Percentiles rank a stretch among this genome's conserved stretches.
These are phyloP conservation scores for Melampsora occidentalis DNA, from an alignment of 1,284 basidiomycete species.

Conservation along the genomic window DNA sequence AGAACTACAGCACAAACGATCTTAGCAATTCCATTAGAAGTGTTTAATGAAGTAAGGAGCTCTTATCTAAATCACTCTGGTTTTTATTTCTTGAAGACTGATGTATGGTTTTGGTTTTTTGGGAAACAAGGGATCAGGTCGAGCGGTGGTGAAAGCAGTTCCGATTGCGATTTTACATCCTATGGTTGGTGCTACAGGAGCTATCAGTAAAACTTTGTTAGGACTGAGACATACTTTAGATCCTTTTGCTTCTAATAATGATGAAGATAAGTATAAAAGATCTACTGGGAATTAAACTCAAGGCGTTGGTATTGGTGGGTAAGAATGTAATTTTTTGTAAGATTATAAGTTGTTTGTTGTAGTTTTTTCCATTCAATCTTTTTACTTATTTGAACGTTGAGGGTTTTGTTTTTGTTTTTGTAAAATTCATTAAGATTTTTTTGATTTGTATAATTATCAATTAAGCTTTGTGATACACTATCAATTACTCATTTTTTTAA, in stretches of 20 bases:
- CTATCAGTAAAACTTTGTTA: slow-evolving; percentile 87
- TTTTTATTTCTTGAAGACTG: background rate
- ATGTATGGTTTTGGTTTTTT: background rate
- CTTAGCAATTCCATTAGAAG: slow-evolving; percentile 96
- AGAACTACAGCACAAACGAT: slow-evolving; percentile 95
- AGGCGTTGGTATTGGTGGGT: too few species aligned
- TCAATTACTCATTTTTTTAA: too few species aligned
- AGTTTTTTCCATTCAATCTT: too few species aligned
- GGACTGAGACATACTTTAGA: slow-evolving; percentile 74
- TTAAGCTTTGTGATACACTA: too few species aligned
- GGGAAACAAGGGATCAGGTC: slow-evolving; percentile 67
- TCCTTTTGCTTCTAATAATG: slow-evolving; percentile 44
- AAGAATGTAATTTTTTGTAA: too few species aligned
- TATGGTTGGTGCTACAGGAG: slow-evolving; percentile 94
- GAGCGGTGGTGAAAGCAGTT: slow-evolving; percentile 88
- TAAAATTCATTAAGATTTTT: too few species aligned
- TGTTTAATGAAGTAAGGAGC: slow-evolving; percentile 76
- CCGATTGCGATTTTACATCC: slow-evolving; percentile 94
- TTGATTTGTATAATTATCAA: too few species aligned
- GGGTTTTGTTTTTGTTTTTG: too few species aligned
- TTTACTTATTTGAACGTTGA: too few species aligned
- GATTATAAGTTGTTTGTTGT: too few species aligned
- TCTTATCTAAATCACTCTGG: background rate
- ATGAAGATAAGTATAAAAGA: slow-evolving; percentile 48
- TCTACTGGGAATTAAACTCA: background rate